phyloP scores from a whole-genome alignment of 495 filamentous ascomycete genomes.

The Penicillium riverlandense region DNA sequence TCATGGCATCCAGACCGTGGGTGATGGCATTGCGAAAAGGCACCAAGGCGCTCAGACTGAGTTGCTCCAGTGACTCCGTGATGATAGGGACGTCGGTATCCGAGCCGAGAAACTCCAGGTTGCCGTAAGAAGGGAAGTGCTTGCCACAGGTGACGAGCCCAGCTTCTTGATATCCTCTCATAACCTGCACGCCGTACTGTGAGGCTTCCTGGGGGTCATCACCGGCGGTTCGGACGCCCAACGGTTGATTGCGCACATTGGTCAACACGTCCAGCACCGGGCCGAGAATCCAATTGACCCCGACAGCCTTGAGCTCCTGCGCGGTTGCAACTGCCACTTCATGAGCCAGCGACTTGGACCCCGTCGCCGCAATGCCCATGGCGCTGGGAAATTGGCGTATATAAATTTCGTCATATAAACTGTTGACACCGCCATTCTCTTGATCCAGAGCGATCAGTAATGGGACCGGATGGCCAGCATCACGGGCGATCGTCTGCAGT shows the following conservation, averaged over 20 bases:
- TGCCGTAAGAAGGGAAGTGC: constrained; percentile 89
- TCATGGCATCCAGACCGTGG: constrained; percentile 83
- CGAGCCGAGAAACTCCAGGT: constrained; percentile 84
- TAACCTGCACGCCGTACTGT: constrained; percentile 75
- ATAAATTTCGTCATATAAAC: constrained; percentile 83
- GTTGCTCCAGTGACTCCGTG: constrained; percentile 80
- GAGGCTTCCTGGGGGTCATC: constrained; percentile 90
- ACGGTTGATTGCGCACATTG: constrained; percentile 77
- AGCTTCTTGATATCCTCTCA: constrained; percentile 84
- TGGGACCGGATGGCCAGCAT: constrained; percentile 79
- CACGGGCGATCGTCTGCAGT: constrained; percentile 77
- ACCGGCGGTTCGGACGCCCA: constrained; percentile 74
- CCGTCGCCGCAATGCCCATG: constrained; percentile 85
- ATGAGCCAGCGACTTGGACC: constrained; percentile 68
- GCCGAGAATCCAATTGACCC: constrained; percentile 85
- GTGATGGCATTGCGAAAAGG: constrained; percentile 82
- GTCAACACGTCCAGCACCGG: constrained; percentile 87
- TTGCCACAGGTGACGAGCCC: constrained; percentile 82
- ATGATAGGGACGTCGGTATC: constrained; percentile 84
- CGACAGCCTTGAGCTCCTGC: constrained; percentile 76
- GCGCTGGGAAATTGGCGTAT: constrained; percentile 87
- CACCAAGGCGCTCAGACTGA: constrained; percentile 74
- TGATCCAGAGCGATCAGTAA: constrained; percentile 82
- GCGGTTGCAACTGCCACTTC: constrained; percentile 81
- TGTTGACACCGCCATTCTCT: constrained; percentile 93